Base-by-base conservation (phyloP, 2,329 filamentous ascomycete species). In the Fusarium udum region DNA sequence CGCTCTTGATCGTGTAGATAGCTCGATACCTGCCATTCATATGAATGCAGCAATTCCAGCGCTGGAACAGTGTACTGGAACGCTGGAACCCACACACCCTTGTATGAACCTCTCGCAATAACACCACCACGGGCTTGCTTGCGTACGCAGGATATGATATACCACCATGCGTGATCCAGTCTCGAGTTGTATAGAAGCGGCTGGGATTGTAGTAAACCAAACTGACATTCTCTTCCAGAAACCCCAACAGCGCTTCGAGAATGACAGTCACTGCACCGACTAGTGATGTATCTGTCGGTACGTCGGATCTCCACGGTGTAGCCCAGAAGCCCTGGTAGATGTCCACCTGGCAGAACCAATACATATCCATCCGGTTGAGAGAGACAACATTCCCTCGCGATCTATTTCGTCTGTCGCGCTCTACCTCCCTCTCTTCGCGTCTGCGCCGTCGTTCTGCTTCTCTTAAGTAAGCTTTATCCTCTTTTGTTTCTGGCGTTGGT, bases 181-280 rank as follows among this genome's bases (percentile, higher is more conserved):
- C 32, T 24, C 10, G 13, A 0, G 32, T 53, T 1, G 13, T 37
- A 13, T 24, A 16, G 49, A 37, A 53, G 0, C 18, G 7, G 1
- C 4, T 0, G 0, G 34, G 49, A 12, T 26, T 22, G 10, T 10
- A 22, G 32, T 53, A 53, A 1, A 53, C 32, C 14, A 53, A 28
- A 14, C 49, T 53, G 3, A 28, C 32, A 6, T 26, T 37, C 7
- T 53, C 49, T 16, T 53, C 49, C 3, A 37, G 13, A 13, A 37
- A 37, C 1, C 32, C 49, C 0, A 53, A 7, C 2, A 53, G 1
- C 7, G 49, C 49, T 4, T 53, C 49, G 0, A 37, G 10, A 12
- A 53, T 53, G 14, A 53, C 49, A 2, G 49, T 53, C 1, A 53
- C 24, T 11, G 49, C 24, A 7, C 49, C 49, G 5, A 53, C 49